These are phyloP conservation scores for Corymbia calophylla DNA, from an alignment of 441 rosid species.

Conservation along the genomic window DNA sequence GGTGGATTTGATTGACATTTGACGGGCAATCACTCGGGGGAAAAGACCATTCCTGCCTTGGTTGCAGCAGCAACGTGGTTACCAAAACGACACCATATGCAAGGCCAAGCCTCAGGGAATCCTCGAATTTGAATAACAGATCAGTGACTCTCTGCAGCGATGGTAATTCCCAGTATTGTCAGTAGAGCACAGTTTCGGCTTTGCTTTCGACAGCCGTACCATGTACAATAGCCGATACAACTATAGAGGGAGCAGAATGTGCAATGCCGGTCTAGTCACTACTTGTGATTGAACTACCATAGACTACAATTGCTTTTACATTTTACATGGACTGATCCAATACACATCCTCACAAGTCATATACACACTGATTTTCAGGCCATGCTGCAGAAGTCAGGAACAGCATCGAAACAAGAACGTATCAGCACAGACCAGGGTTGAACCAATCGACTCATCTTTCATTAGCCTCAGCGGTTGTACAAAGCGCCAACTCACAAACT, in stretches of 20 bases:
- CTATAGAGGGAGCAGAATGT: background rate
- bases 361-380: background rate
- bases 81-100: background rate
- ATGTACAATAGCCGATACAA: background rate
- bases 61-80: background rate
- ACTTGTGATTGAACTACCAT: background rate
- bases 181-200: background rate
- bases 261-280: background rate
- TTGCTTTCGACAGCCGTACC: background rate
- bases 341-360: background rate
- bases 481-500: background rate
- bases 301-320: background rate
- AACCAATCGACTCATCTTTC: background rate
- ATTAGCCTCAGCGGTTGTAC: background rate
- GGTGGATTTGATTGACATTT: background rate
- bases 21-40: background rate
- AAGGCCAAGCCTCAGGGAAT: background rate
- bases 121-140: background rate
- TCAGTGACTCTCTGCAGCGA: background rate
- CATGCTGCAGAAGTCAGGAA: background rate
- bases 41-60: background rate
- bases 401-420: background rate
- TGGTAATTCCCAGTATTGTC: background rate
- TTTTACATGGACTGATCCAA: background rate
- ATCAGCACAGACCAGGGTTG: background rate